These are phyloP conservation scores for Diospyros kaki DNA, from an alignment of 148 eudicot genomes.

Conservation along the genomic window DNA sequence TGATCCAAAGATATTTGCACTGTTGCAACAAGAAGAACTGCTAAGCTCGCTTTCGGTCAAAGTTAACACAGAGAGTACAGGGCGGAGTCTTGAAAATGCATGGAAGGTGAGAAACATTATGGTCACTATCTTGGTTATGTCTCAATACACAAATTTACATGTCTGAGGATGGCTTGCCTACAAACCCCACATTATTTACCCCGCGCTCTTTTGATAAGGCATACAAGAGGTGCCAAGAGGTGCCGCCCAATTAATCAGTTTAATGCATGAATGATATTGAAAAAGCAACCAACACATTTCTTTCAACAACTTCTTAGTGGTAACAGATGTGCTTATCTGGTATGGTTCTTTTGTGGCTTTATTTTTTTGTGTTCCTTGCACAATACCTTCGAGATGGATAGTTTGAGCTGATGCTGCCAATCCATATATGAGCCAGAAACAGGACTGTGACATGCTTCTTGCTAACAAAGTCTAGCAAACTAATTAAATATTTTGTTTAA, in stretches of 20 bases:
- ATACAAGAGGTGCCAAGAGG: background rate
- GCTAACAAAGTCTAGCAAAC: background rate
- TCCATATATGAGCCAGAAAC: background rate
- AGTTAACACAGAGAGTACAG: constrained; percentile 69
- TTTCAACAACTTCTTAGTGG: background rate
- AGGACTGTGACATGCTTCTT: background rate
- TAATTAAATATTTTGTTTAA: background rate
- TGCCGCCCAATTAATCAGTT: background rate
- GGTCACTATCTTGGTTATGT: background rate
- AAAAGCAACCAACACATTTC: background rate
- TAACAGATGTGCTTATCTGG: background rate
- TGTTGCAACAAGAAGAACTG: constrained; percentile 85
- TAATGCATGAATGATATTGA: background rate
- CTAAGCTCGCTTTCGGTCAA: constrained; percentile 85
- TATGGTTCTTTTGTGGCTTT: background rate
- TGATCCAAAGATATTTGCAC: constrained; percentile 72
- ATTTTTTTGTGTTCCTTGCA: background rate
- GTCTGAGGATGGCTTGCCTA: background rate
- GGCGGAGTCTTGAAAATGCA: constrained; percentile 84
- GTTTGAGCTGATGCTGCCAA: background rate
- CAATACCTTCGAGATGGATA: background rate
- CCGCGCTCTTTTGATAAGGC: too few species aligned
- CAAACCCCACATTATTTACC: background rate
- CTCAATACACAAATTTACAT: background rate
- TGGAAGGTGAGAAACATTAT: constrained; percentile 66